Evolutionary conservation across 345 rosid species (phyloP).

Genomic region (rapeseed (Brassica napus)): Da-Ae NC_063446.1:556501-557000

Average conservation of each 20-base stretch:
- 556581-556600: slow-evolving; percentile 99
- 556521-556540: slow-evolving; percentile 96
- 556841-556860: slow-evolving; percentile 99
- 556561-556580: slow-evolving; percentile 92
- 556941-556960: slow-evolving; percentile 98
- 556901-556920: slow-evolving; percentile 95
- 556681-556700: slow-evolving; percentile 91
- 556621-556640: slow-evolving; percentile 98
- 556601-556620: slow-evolving; percentile 90
- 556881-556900: slow-evolving; percentile 98
- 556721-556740: slow-evolving; percentile 93
- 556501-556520: slow-evolving; percentile 90
- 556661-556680: slow-evolving; percentile 97
- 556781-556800: slow-evolving; percentile 94
- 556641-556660: slow-evolving; percentile 87
- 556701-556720: slow-evolving; percentile 97
- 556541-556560: slow-evolving; percentile 92
- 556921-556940: slow-evolving; percentile 99
- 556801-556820: slow-evolving; percentile 95
- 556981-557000: slow-evolving; percentile 84
- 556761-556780: slow-evolving; percentile 99
- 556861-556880: slow-evolving; percentile 96
- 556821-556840: slow-evolving; percentile 97
- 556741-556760: slow-evolving; percentile 96
- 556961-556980: slow-evolving; percentile 94